phyloP scores from a whole-genome alignment of 352 stramenopile species.

The Phytopythium oedochilum region DNA sequence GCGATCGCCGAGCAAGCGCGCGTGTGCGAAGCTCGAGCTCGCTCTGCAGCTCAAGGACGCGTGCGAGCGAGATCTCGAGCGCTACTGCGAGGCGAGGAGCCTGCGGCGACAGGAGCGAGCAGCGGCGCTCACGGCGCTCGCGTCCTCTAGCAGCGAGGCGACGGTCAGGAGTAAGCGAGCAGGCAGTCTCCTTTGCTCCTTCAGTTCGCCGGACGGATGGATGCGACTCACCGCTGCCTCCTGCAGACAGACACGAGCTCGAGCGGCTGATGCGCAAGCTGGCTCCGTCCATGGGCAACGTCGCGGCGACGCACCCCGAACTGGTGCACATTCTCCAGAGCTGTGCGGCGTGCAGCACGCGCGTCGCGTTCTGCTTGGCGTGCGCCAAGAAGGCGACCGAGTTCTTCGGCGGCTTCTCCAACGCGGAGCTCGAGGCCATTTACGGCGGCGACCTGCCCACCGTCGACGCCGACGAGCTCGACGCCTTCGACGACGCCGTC shows the following conservation, averaged over 20 bases:
- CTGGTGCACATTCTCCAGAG: slow-evolving; percentile 53
- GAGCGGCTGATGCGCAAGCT: slow-evolving; percentile 59
- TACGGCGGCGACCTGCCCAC: slow-evolving; percentile 54
- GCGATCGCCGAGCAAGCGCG: slow-evolving; percentile 1
- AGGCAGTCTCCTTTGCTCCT: neutral
- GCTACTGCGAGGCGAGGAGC: slow-evolving; percentile 38
- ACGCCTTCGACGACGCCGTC: slow-evolving; percentile 34
- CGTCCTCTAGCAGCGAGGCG: neutral
- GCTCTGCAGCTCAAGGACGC: slow-evolving; percentile 46
- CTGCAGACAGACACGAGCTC: slow-evolving; percentile 46
- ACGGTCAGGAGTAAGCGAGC: neutral
- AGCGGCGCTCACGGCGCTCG: neutral
- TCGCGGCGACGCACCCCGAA: slow-evolving; percentile 42
- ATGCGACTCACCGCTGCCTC: no score
- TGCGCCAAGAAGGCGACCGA: slow-evolving; percentile 48
- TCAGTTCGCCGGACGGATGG: no score
- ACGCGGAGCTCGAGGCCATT: slow-evolving; percentile 39
- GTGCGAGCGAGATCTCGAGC: slow-evolving; percentile 45
- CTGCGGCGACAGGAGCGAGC: slow-evolving; percentile 8
- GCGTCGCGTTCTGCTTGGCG: slow-evolving; percentile 42
- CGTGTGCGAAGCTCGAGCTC: slow-evolving; percentile 44
- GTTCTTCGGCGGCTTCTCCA: slow-evolving; percentile 58
- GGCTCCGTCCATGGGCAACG: slow-evolving; percentile 54
- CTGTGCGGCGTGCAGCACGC: slow-evolving; percentile 47
- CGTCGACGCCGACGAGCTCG: slow-evolving; percentile 38